Percentiles rank a stretch among this genome's conserved stretches.
phyloP scores from a whole-genome alignment of 352 stramenopile genomes.

The Globisporangium nagaii region DNA sequence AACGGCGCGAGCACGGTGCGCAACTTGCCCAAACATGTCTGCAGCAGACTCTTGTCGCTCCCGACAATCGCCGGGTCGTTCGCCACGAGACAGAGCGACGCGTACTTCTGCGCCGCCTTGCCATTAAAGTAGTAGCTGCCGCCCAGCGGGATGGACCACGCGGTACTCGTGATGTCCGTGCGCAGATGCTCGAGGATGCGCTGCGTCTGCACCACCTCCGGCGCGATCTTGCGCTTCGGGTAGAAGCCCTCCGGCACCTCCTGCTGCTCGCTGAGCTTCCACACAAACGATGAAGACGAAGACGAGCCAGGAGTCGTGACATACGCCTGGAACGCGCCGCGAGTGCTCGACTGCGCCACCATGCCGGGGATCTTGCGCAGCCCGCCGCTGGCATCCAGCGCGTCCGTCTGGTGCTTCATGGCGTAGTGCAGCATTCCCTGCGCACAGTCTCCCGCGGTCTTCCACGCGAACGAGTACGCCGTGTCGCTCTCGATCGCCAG shows the following conservation, averaged over 20 bases:
- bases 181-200: constrained; percentile 23
- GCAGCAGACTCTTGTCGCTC: neutral
- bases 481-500: constrained; percentile 41
- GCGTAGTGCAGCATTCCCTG: constrained; percentile 53
- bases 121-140: no score
- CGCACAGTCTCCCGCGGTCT: constrained; percentile 47
- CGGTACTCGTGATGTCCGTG: neutral
- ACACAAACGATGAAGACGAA: constrained; percentile 10
- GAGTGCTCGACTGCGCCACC: constrained; percentile 42
- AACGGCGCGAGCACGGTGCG: constrained; percentile 27
- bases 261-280: constrained; percentile 44
- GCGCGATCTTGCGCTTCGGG: constrained; percentile 25
- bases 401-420: constrained; percentile 45
- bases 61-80: no score
- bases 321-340: constrained; percentile 39
- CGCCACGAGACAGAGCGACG: no score
- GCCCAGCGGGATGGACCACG: no score
- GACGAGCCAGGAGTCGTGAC: constrained; percentile 13
- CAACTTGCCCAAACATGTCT: constrained; percentile 15
- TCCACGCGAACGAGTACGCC: constrained; percentile 49
- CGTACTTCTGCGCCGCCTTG: no score
- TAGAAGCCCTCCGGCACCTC: constrained; percentile 41
- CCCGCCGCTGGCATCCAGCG: constrained; percentile 27
- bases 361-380: constrained; percentile 31
- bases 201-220: constrained; percentile 25